Base-by-base conservation (phyloP, 345 rosid genomes). In the Salix suchowensis region DNA sequence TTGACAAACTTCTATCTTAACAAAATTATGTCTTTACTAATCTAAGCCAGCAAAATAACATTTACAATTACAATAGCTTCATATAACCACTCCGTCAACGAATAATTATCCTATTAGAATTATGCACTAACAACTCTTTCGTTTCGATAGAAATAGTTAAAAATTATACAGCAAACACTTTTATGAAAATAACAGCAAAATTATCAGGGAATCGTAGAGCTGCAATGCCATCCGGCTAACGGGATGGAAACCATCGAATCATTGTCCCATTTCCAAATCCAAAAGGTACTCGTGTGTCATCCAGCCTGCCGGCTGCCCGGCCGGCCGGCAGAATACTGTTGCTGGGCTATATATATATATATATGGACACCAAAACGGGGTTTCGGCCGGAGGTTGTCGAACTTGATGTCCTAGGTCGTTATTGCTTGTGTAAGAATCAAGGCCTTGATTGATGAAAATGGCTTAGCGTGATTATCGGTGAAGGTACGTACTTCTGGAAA, bases 391-490 rank as follows among this genome's bases (percentile, higher is more conserved):
- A 66, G 44, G 44, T 66, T 66, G 42, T 19, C 23, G 23, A 21
- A 0, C 39, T 54, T 23, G 62, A 48, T 39, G 19, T 3, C 10
- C 36, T 0, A 11, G 14, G 14, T 50, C 30, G 58, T 50, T 30
- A 50, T 19, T 50, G 73, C 42, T 24, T 70, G 16, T 30, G 18
- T 30, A 50, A 26, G 73, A 70, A 46, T 34, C 2, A 18, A 30
- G 52, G 55, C 19, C 71, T 3, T 14, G 42, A 23, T 6, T 30
- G 21, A 26, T 28, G 68, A 65, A 34, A 66, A 9, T 58, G 37
- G 40, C 15, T 28, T 18, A 2, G 28, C 73, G 73, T 70, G 73
- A 70, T 70, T 70, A 7, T 16, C 73, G 73, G 73, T 39, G 11
- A 2, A 16, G n/a, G 72, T 7, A 26, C 23, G 7, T n/a, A 6